Percentiles rank a stretch among this genome's conserved stretches.
Conservation (phyloP, 441 rosid species). For the Populus tomentosa region DNA sequence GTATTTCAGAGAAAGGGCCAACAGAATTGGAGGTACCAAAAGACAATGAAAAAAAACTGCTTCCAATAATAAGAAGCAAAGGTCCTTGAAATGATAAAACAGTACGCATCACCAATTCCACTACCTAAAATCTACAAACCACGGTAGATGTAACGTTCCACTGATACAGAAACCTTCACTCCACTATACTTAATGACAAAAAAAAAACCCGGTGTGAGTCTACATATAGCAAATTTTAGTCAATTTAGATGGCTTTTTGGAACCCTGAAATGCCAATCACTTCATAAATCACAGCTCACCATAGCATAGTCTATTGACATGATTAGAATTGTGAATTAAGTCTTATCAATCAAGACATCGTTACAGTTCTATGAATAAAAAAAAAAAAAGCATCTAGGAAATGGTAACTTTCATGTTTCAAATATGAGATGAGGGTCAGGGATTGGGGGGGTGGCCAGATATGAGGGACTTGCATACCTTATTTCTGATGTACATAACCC, state of each 20-base stretch:
- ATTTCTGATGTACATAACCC: conserved; percentile 39
- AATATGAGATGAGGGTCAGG: not conserved
- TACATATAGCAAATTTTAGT: not conserved
- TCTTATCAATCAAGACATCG: not conserved
- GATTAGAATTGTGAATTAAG: not conserved
- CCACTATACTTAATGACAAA: not conserved
- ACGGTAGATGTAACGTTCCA: not conserved
- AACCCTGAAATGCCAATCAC: not conserved
- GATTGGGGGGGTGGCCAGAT: not conserved
- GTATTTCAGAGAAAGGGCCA: not conserved
- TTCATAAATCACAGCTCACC: not conserved
- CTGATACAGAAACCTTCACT: not conserved
- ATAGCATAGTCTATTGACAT: not conserved
- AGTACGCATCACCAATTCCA: not conserved
- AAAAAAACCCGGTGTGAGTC: not conserved
- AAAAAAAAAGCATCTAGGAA: not conserved
- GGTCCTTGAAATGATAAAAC: not conserved
- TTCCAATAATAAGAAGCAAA: not conserved
- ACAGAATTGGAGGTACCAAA: not conserved
- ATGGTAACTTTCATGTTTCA: not conserved
- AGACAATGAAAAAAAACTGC: too few species aligned
- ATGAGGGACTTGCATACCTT: conserved; percentile 29
- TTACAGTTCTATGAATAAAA: not conserved
- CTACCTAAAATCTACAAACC: not conserved
- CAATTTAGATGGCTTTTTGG: not conserved